Evolutionary conservation across 306 rosid genomes (phyloP).

Genomic region (Rosa lucieae): DNA sequence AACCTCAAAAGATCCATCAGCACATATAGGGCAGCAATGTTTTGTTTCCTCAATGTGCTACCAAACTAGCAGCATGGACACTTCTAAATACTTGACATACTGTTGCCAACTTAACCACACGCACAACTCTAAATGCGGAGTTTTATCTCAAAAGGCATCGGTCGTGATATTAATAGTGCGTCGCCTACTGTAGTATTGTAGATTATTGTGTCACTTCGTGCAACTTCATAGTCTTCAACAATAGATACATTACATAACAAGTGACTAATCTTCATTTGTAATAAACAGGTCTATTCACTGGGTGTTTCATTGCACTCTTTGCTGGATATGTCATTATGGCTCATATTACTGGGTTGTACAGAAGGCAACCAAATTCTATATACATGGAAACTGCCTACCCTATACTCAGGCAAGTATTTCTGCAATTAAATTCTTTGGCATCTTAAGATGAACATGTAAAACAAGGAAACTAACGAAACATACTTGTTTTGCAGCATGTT

Average conservation of each 20-base stretch:
- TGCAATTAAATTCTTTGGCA: background rate
- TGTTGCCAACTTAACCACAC: background rate
- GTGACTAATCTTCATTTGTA: background rate
- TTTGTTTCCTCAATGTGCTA: conserved; percentile 34
- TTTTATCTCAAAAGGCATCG: no score
- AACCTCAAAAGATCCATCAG: conserved; percentile 34
- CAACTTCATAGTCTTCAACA: background rate
- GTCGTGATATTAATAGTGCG: no score
- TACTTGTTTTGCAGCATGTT: conserved; percentile 71
- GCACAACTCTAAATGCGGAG: background rate
- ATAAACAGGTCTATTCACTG: conserved; percentile 75
- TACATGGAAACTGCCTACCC: conserved; percentile 98
- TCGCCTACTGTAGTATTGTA: background rate
- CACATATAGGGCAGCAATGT: conserved; percentile 24
- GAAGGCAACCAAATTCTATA: conserved; percentile 49
- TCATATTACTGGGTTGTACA: conserved; percentile 70
- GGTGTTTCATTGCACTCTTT: conserved; percentile 74
- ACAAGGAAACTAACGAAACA: conserved; percentile 8
- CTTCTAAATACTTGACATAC: conserved; percentile 1
- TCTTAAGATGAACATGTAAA: background rate
- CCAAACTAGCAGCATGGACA: conserved; percentile 25
- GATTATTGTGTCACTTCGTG: background rate
- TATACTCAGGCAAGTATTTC: conserved; percentile 68
- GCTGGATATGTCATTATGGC: conserved; percentile 92
- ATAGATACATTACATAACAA: background rate